These are phyloP conservation scores for Lasiosphaeriaceae sp. DNA, from an alignment of 495 filamentous ascomycete genomes.

Conservation along the genomic window DNA sequence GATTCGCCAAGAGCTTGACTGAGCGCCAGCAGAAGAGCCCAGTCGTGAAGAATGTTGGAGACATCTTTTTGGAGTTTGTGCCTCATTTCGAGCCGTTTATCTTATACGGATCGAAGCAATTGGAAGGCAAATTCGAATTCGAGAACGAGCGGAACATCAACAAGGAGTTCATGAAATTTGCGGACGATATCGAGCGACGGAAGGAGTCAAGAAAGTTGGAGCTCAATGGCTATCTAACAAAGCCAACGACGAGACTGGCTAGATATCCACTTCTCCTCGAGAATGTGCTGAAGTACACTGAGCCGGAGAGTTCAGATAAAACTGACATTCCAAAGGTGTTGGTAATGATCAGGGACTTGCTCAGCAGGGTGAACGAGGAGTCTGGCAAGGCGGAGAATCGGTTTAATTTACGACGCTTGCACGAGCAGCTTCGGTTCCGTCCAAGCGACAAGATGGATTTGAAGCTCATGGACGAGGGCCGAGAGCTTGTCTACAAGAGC, in stretches of 20 bases:
- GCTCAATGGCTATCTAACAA: slow-evolving; percentile 96
- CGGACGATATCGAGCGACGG: slow-evolving; percentile 92
- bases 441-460: slow-evolving; percentile 87
- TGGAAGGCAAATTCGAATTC: slow-evolving; percentile 97
- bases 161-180: slow-evolving; percentile 80
- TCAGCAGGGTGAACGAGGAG: slow-evolving; percentile 86
- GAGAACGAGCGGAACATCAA: slow-evolving; percentile 92
- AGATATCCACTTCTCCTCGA: slow-evolving; percentile 95
- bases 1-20: slow-evolving; percentile 81
- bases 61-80: slow-evolving; percentile 90
- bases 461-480: slow-evolving; percentile 89
- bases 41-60: slow-evolving; percentile 84
- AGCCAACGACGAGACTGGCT: slow-evolving; percentile 93
- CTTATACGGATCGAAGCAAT: slow-evolving; percentile 90
- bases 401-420: slow-evolving; percentile 89
- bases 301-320: slow-evolving; percentile 82
- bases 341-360: slow-evolving; percentile 75
- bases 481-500: slow-evolving; percentile 90
- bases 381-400: slow-evolving; percentile 97
- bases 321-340: slow-evolving; percentile 87
- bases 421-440: slow-evolving; percentile 81
- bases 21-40: slow-evolving; percentile 84
- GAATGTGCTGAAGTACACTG: slow-evolving; percentile 81
- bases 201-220: slow-evolving; percentile 97
- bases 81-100: slow-evolving; percentile 95